Evolutionary conservation across 2,329 filamentous ascomycete species (phyloP).

Genomic region (Paraconiothyrium sp.): DNA sequence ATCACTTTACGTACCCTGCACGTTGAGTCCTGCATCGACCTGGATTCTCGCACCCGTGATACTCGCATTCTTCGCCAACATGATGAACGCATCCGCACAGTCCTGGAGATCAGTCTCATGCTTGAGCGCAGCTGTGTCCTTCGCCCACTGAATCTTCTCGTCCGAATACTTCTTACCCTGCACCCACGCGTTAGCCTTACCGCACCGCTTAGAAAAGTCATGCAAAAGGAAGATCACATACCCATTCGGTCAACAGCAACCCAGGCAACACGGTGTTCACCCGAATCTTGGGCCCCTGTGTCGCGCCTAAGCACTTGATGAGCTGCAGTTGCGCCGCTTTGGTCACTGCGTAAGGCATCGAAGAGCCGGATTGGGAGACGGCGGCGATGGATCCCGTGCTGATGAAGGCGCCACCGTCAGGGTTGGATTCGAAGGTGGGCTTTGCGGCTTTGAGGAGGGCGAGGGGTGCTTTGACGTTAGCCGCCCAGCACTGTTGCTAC

Average conservation of each 20-base stretch:
- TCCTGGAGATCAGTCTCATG: slow-evolving; percentile 63
- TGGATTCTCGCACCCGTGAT: slow-evolving; percentile 59
- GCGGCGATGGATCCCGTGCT: slow-evolving; percentile 71
- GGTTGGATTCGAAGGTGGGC: slow-evolving; percentile 68
- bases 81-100: slow-evolving; percentile 65
- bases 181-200: background rate
- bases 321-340: slow-evolving; percentile 78
- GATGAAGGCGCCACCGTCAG: slow-evolving; percentile 70
- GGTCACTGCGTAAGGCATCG: slow-evolving; percentile 78
- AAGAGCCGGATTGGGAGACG: slow-evolving; percentile 61
- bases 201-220: too few species aligned
- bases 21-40: slow-evolving; percentile 50
- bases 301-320: slow-evolving; percentile 71
- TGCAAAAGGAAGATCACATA: slow-evolving; percentile 20
- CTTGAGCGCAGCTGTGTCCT: slow-evolving; percentile 68
- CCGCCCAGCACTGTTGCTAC: slow-evolving; percentile 63
- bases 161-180: slow-evolving; percentile 66
- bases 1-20: slow-evolving; percentile 32
- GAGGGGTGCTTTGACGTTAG: slow-evolving; percentile 65
- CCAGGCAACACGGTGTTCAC: slow-evolving; percentile 74
- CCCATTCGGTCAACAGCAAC: slow-evolving; percentile 67
- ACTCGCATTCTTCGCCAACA: slow-evolving; percentile 63
- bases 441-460: slow-evolving; percentile 65
- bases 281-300: slow-evolving; percentile 69
- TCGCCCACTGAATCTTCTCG: slow-evolving; percentile 65